Conservation (phyloP, 805 yeast species). For the Huiozyma naganishii region DNA sequence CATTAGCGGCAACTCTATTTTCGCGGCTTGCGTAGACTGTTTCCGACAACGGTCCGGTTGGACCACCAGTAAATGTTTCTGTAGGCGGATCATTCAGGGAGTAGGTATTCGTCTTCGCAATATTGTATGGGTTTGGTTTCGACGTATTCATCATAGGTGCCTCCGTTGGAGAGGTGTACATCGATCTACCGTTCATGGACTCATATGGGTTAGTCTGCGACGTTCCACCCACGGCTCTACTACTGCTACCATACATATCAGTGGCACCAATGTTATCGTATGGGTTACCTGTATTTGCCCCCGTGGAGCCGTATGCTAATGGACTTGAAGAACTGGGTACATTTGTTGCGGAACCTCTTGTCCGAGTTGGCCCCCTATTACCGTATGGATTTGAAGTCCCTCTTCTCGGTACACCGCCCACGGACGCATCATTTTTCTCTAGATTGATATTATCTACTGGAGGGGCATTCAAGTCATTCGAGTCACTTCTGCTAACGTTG, state of each 20-base stretch:
- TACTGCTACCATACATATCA: too few species aligned
- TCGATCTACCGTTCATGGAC: background rate
- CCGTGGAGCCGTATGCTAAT: background rate
- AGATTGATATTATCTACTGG: too few species aligned
- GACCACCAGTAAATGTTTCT: background rate
- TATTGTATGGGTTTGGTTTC: conserved; percentile 1
- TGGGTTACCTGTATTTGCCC: background rate
- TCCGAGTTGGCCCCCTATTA: too few species aligned
- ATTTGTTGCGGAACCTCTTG: too few species aligned
- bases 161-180: background rate
- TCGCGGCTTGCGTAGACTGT: conserved; percentile 1
- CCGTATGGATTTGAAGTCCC: too few species aligned
- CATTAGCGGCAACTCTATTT: conserved; percentile 13
- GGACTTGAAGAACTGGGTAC: too few species aligned
- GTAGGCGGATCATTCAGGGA: conserved; percentile 1
- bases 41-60: background rate
- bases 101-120: background rate
- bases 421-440: too few species aligned
- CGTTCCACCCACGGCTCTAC: too few species aligned
- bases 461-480: too few species aligned
- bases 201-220: too few species aligned
- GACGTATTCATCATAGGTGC: background rate
- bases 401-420: too few species aligned
- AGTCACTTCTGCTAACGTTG: too few species aligned
- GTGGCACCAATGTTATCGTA: background rate